A percentile compares a stretch with the other conserved stretches of the same genome.
Evolutionary conservation across 495 filamentous ascomycete species (phyloP).

Genomic region (Friedmanniomyces simplex): DNA sequence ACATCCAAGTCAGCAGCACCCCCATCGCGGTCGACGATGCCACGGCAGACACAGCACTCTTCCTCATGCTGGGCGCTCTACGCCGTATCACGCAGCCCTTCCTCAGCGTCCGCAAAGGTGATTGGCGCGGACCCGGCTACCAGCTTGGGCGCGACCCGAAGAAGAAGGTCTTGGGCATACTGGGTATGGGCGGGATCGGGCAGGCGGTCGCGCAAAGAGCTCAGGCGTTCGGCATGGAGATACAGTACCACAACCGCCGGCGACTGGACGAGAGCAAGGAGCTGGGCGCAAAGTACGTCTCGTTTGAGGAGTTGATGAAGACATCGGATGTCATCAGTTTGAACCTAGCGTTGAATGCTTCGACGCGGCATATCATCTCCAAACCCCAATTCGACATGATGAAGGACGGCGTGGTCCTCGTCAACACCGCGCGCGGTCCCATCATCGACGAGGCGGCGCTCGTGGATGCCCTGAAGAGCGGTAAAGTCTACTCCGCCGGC

Average conservation of each 20-base stretch:
- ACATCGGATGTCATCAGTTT: conserved; percentile 31
- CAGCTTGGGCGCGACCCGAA: conserved; percentile 37
- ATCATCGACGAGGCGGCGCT: conserved; percentile 33
- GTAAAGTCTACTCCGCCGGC: conserved; percentile 30
- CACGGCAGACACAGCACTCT: conserved; percentile 30
- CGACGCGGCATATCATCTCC: conserved; percentile 30
- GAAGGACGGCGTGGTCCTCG: conserved; percentile 30
- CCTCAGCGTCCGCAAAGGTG: conserved; percentile 49
- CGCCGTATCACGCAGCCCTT: conserved; percentile 52
- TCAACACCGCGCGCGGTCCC: conserved; percentile 32
- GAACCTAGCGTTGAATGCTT: conserved; percentile 30
- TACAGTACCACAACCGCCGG: conserved; percentile 33
- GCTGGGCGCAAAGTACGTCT: conserved; percentile 28
- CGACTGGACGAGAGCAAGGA: conserved; percentile 23
- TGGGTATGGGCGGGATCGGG: conserved; percentile 87
- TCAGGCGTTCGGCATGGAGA: conserved; percentile 32
- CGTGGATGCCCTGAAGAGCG: conserved; percentile 29
- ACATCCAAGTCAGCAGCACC: conserved; percentile 27
- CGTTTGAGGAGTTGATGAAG: conserved; percentile 32
- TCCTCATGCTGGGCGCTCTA: conserved; percentile 32
- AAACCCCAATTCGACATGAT: conserved; percentile 28
- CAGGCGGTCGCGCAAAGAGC: conserved; percentile 31
- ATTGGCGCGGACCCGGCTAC: conserved; percentile 37
- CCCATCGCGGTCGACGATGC: conserved; percentile 31
- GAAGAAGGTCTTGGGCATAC: conserved; percentile 39